Evolutionary conservation across 1,284 basidiomycete species (phyloP).

Genomic region (Ganoderma multipileum): DNA sequence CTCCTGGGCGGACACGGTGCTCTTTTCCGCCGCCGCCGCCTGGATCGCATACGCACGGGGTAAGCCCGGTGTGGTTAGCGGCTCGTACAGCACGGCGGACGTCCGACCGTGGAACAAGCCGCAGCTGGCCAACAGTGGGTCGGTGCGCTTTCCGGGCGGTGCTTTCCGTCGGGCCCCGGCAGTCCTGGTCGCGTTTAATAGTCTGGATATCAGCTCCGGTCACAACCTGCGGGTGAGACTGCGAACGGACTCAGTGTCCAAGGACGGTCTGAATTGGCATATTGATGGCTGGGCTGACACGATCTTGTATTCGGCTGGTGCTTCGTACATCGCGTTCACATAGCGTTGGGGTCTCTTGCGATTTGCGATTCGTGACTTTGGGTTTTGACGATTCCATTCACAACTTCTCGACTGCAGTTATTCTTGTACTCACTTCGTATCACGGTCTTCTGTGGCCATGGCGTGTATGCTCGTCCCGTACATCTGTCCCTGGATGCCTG

Average conservation of each 20-base stretch:
- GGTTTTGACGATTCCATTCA: too few species aligned
- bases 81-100: slow-evolving; percentile 14
- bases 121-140: slow-evolving; percentile 4
- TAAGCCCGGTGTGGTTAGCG: slow-evolving; percentile 12
- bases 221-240: neutral
- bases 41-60: slow-evolving; percentile 17
- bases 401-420: too few species aligned
- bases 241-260: neutral
- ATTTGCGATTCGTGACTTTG: too few species aligned
- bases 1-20: slow-evolving; percentile 10
- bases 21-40: slow-evolving; percentile 9
- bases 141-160: neutral
- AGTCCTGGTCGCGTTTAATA: neutral
- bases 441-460: too few species aligned
- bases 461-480: neutral
- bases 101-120: slow-evolving; percentile 1
- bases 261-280: slow-evolving; percentile 1
- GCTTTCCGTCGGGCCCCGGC: neutral
- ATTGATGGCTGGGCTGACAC: slow-evolving; percentile 4
- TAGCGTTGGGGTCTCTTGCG: neutral
- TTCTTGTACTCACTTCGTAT: too few species aligned
- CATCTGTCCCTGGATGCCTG: neutral
- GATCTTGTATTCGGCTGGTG: slow-evolving; percentile 3
- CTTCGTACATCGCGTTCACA: neutral
- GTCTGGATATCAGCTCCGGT: neutral